These are phyloP conservation scores for Thuja plicata DNA, from an alignment of 83 land plant species.

Conservation along the genomic window DNA sequence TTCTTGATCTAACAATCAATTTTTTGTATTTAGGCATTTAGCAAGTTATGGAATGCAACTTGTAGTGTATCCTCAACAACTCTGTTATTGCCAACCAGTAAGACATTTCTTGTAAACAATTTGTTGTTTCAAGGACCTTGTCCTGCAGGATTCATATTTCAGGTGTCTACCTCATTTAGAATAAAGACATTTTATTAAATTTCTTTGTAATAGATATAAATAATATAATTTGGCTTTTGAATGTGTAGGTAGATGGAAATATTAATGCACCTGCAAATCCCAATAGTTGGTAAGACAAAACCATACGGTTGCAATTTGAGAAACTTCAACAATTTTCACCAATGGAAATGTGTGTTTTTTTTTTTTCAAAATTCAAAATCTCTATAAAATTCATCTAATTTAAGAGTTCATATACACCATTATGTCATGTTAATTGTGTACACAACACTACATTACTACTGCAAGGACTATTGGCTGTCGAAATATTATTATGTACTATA, in stretches of 20 bases:
- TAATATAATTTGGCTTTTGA: neutral
- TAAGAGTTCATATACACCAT: too few relatives aligned
- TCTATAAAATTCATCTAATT: too few relatives aligned
- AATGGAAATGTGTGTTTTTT: too few relatives aligned
- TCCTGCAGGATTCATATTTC: neutral
- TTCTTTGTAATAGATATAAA: too few relatives aligned
- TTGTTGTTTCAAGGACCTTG: neutral
- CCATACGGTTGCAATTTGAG: neutral
- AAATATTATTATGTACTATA: too few relatives aligned
- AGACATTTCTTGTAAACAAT: neutral
- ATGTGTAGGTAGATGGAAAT: neutral
- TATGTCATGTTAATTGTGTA: too few relatives aligned
- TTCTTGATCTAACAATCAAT: too few relatives aligned
- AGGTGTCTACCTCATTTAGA: neutral
- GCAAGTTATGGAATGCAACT: neutral
- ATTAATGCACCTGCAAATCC: neutral
- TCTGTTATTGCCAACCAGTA: neutral
- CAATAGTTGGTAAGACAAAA: neutral
- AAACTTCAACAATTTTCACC: neutral
- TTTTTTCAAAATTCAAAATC: too few relatives aligned
- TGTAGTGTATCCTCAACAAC: neutral
- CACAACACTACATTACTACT: too few relatives aligned
- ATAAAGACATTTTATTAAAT: too few relatives aligned
- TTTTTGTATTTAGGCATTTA: neutral
- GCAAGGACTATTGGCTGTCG: too few relatives aligned